Conservation (phyloP, 306 rosid species). For the Arachis stenosperma region DNA sequence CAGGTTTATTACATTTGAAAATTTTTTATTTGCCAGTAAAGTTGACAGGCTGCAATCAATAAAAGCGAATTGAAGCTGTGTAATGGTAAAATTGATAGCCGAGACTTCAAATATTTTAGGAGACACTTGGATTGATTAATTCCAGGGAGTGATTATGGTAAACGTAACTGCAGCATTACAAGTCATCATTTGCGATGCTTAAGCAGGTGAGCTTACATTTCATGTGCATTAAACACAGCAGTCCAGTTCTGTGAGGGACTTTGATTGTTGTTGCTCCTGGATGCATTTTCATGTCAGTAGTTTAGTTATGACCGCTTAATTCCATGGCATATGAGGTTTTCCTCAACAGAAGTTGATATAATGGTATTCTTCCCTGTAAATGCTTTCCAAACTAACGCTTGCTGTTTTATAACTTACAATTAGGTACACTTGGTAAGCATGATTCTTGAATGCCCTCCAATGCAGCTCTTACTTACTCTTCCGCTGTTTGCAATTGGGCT, state of each 20-base stretch:
- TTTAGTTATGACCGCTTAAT: neutral
- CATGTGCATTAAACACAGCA: neutral
- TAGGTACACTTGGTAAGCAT: neutral
- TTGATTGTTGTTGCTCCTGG: slow-evolving; percentile 5
- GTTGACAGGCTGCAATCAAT: neutral
- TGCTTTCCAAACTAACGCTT: neutral
- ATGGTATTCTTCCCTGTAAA: neutral
- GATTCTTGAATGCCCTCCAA: neutral
- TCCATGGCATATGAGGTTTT: slow-evolving; percentile 4
- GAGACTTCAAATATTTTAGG: too few relatives aligned
- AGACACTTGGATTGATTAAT: too few relatives aligned
- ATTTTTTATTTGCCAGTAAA: neutral
- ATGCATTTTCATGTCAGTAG: slow-evolving; percentile 9
- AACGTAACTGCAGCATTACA: slow-evolving; percentile 3
- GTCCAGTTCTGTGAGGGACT: neutral
- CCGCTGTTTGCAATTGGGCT: neutral
- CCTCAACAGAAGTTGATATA: neutral
- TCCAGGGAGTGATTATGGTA: neutral
- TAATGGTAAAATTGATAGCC: too few relatives aligned
- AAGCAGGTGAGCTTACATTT: slow-evolving; percentile 2
- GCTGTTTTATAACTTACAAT: neutral
- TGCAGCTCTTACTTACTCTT: neutral
- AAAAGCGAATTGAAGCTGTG: too few relatives aligned
- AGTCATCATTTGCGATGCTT: neutral
- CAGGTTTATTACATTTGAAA: slow-evolving; percentile 2